Percentiles rank a stretch among this genome's conserved stretches.
Evolutionary conservation across 495 filamentous ascomycete species (phyloP).

Genomic region (Penicillium maclennaniae): DNA sequence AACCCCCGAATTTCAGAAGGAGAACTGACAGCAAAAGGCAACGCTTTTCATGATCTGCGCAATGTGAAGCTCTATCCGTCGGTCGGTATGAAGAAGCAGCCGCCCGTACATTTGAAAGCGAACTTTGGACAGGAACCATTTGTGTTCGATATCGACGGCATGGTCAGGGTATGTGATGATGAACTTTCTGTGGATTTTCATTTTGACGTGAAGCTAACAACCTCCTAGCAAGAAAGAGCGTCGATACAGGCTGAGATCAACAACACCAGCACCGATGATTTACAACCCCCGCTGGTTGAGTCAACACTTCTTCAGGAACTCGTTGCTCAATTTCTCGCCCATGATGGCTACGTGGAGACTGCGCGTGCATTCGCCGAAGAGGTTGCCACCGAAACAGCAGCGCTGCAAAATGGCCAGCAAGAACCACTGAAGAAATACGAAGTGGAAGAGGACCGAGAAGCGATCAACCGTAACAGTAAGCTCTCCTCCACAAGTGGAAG

Average conservation of each 20-base stretch:
- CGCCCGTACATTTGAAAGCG: conserved; percentile 73
- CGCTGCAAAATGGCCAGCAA: conserved; percentile 54
- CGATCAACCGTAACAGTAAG: conserved; percentile 81
- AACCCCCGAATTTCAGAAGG: no score
- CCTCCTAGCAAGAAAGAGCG: conserved; percentile 55
- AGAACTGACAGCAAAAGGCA: conserved; percentile 44
- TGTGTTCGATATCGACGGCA: conserved; percentile 85
- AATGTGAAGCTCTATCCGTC: conserved; percentile 72
- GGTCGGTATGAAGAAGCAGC: conserved; percentile 85
- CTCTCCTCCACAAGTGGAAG: neutral
- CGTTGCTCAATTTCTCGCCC: conserved; percentile 84
- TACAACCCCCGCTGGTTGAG: conserved; percentile 69
- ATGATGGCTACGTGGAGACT: conserved; percentile 96
- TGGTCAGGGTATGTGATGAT: conserved; percentile 62
- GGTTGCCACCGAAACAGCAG: conserved; percentile 64
- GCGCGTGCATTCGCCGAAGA: conserved; percentile 85
- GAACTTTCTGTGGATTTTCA: neutral
- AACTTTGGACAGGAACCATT: conserved; percentile 94
- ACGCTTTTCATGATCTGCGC: conserved; percentile 76
- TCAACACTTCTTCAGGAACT: conserved; percentile 75
- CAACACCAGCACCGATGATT: conserved; percentile 43
- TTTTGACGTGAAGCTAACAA: conserved; percentile 16
- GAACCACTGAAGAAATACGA: conserved; percentile 59
- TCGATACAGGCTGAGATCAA: conserved; percentile 56
- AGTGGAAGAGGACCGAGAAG: conserved; percentile 82